phyloP scores from a whole-genome alignment of 179 eudicot genomes.

The Heliamphora pulchella region DNA sequence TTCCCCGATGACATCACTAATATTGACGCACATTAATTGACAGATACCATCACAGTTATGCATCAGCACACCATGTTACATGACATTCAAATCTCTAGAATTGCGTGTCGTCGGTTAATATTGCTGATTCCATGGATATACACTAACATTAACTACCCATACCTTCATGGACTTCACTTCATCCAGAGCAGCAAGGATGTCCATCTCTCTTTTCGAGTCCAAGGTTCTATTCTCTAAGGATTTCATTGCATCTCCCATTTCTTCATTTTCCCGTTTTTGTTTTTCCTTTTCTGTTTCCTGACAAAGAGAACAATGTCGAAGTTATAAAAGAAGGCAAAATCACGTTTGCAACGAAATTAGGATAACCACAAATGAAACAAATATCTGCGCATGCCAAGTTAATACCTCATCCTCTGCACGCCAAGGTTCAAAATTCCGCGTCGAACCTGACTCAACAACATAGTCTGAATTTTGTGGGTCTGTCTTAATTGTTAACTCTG shows the following conservation, averaged over 20 bases:
- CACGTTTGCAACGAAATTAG: neutral
- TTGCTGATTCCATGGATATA: neutral
- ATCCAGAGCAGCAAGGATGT: constrained; percentile 85
- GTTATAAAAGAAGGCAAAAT: neutral
- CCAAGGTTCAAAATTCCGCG: constrained; percentile 93
- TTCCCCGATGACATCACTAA: neutral
- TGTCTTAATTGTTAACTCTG: constrained; percentile 76
- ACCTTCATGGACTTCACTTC: constrained; percentile 97
- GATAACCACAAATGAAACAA: neutral
- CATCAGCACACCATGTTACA: neutral
- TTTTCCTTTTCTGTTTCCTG: constrained; percentile 61
- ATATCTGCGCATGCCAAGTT: neutral
- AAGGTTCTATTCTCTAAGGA: constrained; percentile 85
- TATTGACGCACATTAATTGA: neutral
- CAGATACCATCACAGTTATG: neutral
- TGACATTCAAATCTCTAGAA: neutral
- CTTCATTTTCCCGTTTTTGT: constrained; percentile 71
- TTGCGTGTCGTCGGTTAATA: neutral
- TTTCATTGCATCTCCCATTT: constrained; percentile 98
- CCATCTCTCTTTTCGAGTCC: constrained; percentile 94
- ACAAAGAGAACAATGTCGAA: neutral
- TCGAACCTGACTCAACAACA: constrained; percentile 80
- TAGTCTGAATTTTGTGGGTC: constrained; percentile 93
- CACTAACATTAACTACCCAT: neutral
- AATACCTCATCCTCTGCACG: constrained; percentile 78